Base-by-base conservation (phyloP, 331 rosid species). In the Pyracantha coccinea region DNA sequence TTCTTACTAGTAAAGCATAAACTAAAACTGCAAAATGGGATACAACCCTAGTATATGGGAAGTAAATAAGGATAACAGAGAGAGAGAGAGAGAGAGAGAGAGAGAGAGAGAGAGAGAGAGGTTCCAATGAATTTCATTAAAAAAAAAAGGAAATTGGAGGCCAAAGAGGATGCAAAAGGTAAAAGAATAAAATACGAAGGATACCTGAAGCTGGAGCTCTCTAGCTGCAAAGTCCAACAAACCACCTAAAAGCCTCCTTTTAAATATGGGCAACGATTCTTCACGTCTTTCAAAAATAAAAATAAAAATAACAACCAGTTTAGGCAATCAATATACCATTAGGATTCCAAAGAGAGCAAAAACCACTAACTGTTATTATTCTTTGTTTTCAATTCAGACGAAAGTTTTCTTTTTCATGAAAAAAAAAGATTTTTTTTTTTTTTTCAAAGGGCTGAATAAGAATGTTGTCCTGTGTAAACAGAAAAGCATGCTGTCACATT, bases 151-250 rank as follows among this genome's bases (percentile, higher is more conserved):
- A 0, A 54, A 8, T 7, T 17, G 60, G 31, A 59, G 31, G 4
- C 65, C 65, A 44, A 72, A 75, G 35, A 32, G 59, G 60, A 35
- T 38, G n/a, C 69, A 61, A 55, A 9, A 41, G 23, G 24, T 16
- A 76, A 72, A 41, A 33, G 71, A 29, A 35, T 35, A 55, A 61
- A 41, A 76, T 61, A 69, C 19, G 63, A 71, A 45, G 77, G 65
- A 66, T 84, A 95, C 99, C 98, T 95, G 99, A 81, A 86, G 85
- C 81, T 84, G 97, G 83, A 95, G 90, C 78, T 95, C 99, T 81
- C 88, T 84, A 59, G 92, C 89, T 4, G 97, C 85, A 71, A 95
- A 92, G 83, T 95, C 97, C 79, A 92, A 74, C 92, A 95, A 82
- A 41, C 89, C 87, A 79, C 96, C 88, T 73, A 95, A 83, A 79